These are phyloP conservation scores for Gomphus bonarii DNA, from an alignment of 1,284 basidiomycete genomes.

Conservation along the genomic window DNA sequence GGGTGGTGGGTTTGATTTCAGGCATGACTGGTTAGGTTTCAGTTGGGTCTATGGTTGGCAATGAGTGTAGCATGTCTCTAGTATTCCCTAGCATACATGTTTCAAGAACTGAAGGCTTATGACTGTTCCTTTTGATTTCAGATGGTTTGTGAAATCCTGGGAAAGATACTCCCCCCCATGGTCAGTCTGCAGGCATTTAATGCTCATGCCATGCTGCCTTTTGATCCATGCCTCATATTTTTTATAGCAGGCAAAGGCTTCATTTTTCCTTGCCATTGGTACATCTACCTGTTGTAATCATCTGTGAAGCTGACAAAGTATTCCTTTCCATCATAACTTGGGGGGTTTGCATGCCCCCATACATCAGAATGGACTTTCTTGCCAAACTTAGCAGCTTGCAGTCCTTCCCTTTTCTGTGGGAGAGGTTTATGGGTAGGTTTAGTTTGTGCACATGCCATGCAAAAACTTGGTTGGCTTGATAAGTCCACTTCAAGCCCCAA, in stretches of 20 bases:
- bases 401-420: slow-evolving; percentile 18
- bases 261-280: slow-evolving; percentile 18
- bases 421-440: slow-evolving; percentile 17
- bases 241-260: slow-evolving; percentile 19
- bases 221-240: slow-evolving; percentile 21
- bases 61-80: too few species aligned
- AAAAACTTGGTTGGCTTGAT: slow-evolving; percentile 20
- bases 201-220: slow-evolving; percentile 14
- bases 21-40: too few species aligned
- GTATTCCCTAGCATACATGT: too few species aligned
- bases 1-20: too few species aligned
- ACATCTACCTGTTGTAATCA: slow-evolving; percentile 14
- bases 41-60: too few species aligned
- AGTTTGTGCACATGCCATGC: slow-evolving; percentile 3
- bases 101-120: too few species aligned
- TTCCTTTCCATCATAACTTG: not conserved
- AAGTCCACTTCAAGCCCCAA: not conserved
- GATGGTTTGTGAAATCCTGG: slow-evolving; percentile 19
- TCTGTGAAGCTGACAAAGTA: slow-evolving; percentile 12
- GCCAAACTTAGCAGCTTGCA: slow-evolving; percentile 4
- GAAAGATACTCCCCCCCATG: slow-evolving; percentile 23
- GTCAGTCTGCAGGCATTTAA: slow-evolving; percentile 21
- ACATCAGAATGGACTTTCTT: not conserved
- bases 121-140: slow-evolving; percentile 20
- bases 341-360: not conserved